Conservation (phyloP, 139 green algal genomes). For the Yamagishiella unicocca region DNA sequence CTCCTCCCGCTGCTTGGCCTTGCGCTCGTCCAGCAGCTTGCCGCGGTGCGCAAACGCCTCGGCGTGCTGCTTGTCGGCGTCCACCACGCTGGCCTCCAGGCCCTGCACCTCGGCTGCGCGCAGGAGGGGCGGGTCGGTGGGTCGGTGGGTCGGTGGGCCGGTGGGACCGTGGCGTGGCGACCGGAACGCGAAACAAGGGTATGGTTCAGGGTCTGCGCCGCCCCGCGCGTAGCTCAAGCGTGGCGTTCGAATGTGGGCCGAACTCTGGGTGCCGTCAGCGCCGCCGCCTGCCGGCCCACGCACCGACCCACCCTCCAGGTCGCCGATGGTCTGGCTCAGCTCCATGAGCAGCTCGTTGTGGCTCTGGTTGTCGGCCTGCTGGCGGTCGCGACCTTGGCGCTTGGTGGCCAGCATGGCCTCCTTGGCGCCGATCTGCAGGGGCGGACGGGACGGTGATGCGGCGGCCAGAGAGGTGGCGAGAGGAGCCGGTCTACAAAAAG, state of each 20-base stretch:
- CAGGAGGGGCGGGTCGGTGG: no score
- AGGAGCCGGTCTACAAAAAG: no score
- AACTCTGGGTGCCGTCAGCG: no score
- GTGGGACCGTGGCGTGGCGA: no score
- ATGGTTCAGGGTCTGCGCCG: no score
- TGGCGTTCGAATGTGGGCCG: no score
- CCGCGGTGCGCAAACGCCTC: not conserved
- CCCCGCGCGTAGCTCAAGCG: no score
- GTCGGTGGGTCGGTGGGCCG: no score
- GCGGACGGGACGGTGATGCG: not conserved
- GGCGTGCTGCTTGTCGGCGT: constrained; percentile 9
- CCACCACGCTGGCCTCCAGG: constrained; percentile 7
- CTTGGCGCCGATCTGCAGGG: constrained; percentile 9
- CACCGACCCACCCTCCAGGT: constrained; percentile 18
- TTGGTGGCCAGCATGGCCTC: constrained; percentile 44
- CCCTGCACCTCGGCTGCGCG: constrained; percentile 37
- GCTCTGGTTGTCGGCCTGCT: constrained; percentile 26
- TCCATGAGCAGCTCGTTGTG: constrained; percentile 54
- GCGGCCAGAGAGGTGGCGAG: not conserved
- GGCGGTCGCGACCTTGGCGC: constrained; percentile 34
- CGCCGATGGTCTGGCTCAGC: constrained; percentile 51
- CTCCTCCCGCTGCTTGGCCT: constrained; percentile 32
- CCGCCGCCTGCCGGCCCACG: not conserved
- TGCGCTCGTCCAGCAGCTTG: not conserved
- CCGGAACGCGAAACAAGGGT: no score